These are phyloP conservation scores for Globisporangium viniferum DNA, from an alignment of 352 stramenopile species.

Conservation along the genomic window DNA sequence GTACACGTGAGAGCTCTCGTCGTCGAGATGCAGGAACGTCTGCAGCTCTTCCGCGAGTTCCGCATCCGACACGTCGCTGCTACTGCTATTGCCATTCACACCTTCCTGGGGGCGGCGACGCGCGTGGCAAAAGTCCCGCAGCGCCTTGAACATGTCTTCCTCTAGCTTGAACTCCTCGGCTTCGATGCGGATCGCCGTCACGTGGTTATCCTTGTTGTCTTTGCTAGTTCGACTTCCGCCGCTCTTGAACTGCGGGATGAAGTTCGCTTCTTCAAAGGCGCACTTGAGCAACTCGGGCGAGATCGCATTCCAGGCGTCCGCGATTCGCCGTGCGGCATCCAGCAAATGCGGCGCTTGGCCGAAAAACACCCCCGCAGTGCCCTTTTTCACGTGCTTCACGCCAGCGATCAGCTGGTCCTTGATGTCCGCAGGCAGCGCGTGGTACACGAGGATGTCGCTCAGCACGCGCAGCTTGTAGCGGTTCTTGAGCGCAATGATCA, in stretches of 20 bases:
- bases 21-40: constrained; percentile 15
- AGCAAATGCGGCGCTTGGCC: constrained; percentile 22
- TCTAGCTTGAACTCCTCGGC: constrained; percentile 11
- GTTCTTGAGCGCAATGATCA: constrained; percentile 25
- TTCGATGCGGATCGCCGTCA: constrained; percentile 10
- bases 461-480: constrained; percentile 23
- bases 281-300: constrained; percentile 14
- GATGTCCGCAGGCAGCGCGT: constrained; percentile 11
- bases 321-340: constrained; percentile 18
- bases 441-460: constrained; percentile 21
- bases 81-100: too few relatives aligned
- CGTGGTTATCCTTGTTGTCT: not conserved
- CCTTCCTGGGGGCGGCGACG: not conserved
- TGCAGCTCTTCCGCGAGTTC: constrained; percentile 10
- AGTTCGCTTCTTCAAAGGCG: constrained; percentile 10
- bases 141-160: constrained; percentile 8
- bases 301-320: constrained; percentile 18
- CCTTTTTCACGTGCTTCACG: constrained; percentile 10
- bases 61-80: not conserved
- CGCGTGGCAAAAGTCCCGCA: not conserved
- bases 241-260: constrained; percentile 8
- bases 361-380: constrained; percentile 17
- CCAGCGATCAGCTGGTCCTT: constrained; percentile 5
- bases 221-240: not conserved
- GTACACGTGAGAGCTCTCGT: constrained; percentile 11